Evolutionary conservation across 2,329 filamentous ascomycete species (phyloP).

Genomic region (Emmonsia crescens): DNA sequence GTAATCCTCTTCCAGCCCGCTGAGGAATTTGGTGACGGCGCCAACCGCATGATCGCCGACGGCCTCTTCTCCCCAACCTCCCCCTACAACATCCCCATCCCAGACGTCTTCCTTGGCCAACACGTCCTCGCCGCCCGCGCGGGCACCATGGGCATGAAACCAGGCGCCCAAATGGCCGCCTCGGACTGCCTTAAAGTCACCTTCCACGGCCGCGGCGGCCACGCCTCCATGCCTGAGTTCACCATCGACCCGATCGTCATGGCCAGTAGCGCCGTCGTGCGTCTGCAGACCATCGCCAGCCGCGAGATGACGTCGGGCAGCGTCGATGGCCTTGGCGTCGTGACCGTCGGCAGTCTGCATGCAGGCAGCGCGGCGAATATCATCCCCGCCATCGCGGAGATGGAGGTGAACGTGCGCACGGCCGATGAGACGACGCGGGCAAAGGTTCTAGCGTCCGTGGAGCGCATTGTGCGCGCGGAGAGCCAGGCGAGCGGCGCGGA

Average conservation of each 20-base stretch:
- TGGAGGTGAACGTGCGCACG: conserved; percentile 46
- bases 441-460: conserved; percentile 38
- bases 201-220: conserved; percentile 48
- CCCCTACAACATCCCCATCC: conserved; percentile 34
- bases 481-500: conserved; percentile 41
- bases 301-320: conserved; percentile 39
- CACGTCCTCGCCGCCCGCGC: conserved; percentile 43
- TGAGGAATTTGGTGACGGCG: conserved; percentile 54
- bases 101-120: conserved; percentile 46
- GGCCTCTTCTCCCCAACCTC: conserved; percentile 39
- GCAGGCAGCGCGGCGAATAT: conserved; percentile 52
- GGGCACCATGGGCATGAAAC: conserved; percentile 29
- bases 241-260: conserved; percentile 50
- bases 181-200: conserved; percentile 41
- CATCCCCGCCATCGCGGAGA: conserved; percentile 44
- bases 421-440: conserved; percentile 37
- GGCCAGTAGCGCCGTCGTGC: conserved; percentile 44
- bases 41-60: conserved; percentile 51
- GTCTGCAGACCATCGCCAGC: conserved; percentile 50
- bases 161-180: conserved; percentile 34
- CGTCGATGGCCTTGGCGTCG: conserved; percentile 43
- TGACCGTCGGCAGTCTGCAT: conserved; percentile 49
- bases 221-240: conserved; percentile 46
- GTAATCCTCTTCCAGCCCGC: conserved; percentile 57
- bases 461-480: conserved; percentile 48